A percentile compares a stretch with the other conserved stretches of the same genome.
Conservation (phyloP, 169 alveolate genomes). For the Plasmodium falciparum region DNA sequence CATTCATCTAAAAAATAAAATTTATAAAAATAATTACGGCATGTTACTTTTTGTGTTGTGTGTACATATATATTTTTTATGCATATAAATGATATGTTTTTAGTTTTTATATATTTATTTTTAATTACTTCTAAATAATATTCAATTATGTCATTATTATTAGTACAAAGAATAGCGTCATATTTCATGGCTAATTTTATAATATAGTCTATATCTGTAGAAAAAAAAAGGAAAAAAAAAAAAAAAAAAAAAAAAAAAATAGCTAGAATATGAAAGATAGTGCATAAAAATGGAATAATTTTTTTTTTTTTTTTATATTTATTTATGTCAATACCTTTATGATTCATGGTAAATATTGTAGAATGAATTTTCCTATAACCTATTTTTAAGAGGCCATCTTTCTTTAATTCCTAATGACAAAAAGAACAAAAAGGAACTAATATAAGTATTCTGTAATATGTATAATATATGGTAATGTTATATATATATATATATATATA, state of each 20-base stretch:
- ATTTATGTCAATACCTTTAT: conserved; percentile 42
- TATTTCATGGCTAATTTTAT: conserved; percentile 31
- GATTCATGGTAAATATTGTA: conserved; percentile 49
- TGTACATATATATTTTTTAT: background rate
- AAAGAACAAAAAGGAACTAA: background rate
- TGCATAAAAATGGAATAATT: background rate
- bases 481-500: background rate
- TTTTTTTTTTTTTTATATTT: conserved; percentile 9
- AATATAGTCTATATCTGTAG: conserved; percentile 38
- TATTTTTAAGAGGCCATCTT: conserved; percentile 55
- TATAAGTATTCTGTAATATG: no score
- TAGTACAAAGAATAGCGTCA: conserved; percentile 57
- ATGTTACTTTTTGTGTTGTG: no score
- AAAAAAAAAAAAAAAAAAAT: background rate
- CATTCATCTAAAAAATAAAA: conserved; percentile 17
- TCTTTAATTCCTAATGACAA: conserved; percentile 47
- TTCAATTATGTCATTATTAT: conserved; percentile 57
- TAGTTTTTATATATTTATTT: background rate
- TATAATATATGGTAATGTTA: no score
- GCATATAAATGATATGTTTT: background rate
- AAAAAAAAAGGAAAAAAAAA: conserved; percentile 1
- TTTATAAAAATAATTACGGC: no score
- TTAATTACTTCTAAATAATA: conserved; percentile 50
- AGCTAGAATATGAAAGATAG: background rate
- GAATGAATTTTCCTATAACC: conserved; percentile 32